Conservation (phyloP, 2,329 filamentous ascomycete genomes). For the Ceratocystis alfenasii region DNA sequence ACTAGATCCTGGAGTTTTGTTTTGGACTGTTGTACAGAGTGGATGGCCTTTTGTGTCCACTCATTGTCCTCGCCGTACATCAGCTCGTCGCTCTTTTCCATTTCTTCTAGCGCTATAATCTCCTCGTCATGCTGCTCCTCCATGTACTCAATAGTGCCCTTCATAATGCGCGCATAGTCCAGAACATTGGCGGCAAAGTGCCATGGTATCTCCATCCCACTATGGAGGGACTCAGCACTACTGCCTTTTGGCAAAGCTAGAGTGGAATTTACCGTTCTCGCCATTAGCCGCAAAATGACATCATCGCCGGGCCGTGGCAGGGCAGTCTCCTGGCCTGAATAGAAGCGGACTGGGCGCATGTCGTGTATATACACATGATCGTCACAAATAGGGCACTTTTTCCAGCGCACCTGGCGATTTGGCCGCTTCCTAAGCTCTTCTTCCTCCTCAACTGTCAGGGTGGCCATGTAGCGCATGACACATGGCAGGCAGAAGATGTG, state of each 20-base stretch:
- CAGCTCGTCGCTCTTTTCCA: conserved; percentile 80
- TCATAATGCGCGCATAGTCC: conserved; percentile 93
- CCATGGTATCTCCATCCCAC: conserved; percentile 77
- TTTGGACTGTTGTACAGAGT: conserved; percentile 60
- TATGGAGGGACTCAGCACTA: conserved; percentile 55
- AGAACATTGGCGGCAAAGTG: conserved; percentile 86
- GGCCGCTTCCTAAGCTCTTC: conserved; percentile 40
- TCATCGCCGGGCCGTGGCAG: conserved; percentile 75
- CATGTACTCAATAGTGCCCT: conserved; percentile 85
- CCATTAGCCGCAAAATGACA: conserved; percentile 77
- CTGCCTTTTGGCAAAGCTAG: conserved; percentile 71
- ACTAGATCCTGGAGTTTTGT: conserved; percentile 45
- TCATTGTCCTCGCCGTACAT: conserved; percentile 87
- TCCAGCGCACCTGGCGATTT: conserved; percentile 66
- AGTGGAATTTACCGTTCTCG: conserved; percentile 66
- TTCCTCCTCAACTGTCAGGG: conserved; percentile 62
- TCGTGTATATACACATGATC: conserved; percentile 90
- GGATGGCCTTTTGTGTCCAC: conserved; percentile 78
- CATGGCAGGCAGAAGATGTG: conserved; percentile 96
- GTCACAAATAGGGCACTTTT: conserved; percentile 93
- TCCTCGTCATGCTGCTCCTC: conserved; percentile 65
- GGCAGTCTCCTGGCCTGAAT: conserved; percentile 73
- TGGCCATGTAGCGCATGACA: conserved; percentile 75
- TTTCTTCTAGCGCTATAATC: conserved; percentile 57
- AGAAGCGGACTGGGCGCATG: conserved; percentile 79